A percentile compares a stretch with the other conserved stretches of the same genome.
These are phyloP conservation scores for Trematosphaeria pertusa DNA, from an alignment of 2,329 filamentous ascomycete species.

Conservation along the genomic window DNA sequence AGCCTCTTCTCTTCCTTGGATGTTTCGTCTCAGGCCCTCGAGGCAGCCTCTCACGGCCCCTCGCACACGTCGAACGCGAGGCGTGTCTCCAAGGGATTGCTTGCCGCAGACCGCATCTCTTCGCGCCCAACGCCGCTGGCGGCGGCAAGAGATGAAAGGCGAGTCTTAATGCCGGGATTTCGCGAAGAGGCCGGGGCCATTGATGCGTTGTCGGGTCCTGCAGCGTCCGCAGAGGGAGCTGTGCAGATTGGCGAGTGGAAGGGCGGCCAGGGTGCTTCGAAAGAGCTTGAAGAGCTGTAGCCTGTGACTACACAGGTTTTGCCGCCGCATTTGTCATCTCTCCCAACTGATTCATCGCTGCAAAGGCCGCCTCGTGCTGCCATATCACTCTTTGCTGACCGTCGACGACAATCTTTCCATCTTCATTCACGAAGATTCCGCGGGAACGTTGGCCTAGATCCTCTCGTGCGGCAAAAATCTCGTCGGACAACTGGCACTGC, in stretches of 20 bases:
- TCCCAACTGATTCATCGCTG: not conserved
- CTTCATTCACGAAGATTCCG: no score
- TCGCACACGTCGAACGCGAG: constrained; percentile 3
- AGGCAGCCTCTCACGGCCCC: constrained; percentile 24
- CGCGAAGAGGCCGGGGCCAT: constrained; percentile 13
- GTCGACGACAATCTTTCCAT: not conserved
- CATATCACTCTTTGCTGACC: not conserved
- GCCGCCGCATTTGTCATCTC: not conserved
- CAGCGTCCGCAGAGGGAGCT: no score
- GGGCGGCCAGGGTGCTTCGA: no score
- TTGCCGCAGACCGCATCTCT: constrained; percentile 1
- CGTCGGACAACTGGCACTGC: constrained; percentile 11
- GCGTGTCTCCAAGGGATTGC: constrained; percentile 11
- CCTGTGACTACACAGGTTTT: constrained; percentile 7
- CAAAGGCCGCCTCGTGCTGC: no score
- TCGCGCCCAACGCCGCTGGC: constrained; percentile 19
- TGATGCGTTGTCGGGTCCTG: constrained; percentile 33
- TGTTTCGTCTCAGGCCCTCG: constrained; percentile 28
- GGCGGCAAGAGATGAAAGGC: constrained; percentile 30
- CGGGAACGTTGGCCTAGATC: no score
- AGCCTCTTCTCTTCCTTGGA: constrained; percentile 11
- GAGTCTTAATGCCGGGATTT: constrained; percentile 19
- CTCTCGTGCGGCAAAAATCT: no score
- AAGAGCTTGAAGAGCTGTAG: not conserved
- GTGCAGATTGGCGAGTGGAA: constrained; percentile 32